phyloP scores from a whole-genome alignment of 768 basidiomycete species.

The Xerocomus spinulosus region DNA sequence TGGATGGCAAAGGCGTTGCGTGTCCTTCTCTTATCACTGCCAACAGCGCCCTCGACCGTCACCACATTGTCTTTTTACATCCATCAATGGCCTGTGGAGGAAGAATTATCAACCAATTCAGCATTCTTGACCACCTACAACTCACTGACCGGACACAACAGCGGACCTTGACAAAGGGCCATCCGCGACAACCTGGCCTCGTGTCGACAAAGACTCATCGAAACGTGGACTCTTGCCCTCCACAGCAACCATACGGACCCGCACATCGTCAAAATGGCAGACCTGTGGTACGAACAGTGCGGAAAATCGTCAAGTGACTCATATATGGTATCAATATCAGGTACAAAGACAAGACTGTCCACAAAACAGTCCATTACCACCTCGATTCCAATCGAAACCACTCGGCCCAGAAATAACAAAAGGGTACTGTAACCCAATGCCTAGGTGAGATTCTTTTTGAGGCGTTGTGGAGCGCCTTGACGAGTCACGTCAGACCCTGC shows the following conservation, averaged over 20 bases:
- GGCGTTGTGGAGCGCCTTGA: background rate
- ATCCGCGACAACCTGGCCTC: background rate
- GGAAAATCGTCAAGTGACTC: too few relatives aligned
- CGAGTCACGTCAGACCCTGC: constrained; percentile 8
- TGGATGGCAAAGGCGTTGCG: background rate
- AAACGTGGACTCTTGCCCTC: background rate
- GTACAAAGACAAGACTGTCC: background rate
- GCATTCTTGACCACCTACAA: constrained; percentile 1
- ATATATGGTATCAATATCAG: background rate
- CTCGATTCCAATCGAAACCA: constrained; percentile 9
- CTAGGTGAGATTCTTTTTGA: constrained; percentile 2
- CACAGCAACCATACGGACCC: background rate
- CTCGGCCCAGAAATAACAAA: background rate
- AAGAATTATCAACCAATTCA: constrained; percentile 5
- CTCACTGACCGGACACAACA: too few relatives aligned
- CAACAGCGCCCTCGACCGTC: too few relatives aligned
- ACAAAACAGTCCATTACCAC: background rate
- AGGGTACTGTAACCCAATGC: background rate
- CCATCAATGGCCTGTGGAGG: constrained; percentile 5
- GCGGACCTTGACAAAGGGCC: background rate
- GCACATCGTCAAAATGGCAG: background rate
- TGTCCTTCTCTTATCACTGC: too few relatives aligned
- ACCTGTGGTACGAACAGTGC: too few relatives aligned
- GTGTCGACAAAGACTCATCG: background rate
- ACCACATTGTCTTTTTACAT: too few relatives aligned